A percentile compares a stretch with the other conserved stretches of the same genome.
Conservation (phyloP, 2,329 filamentous ascomycete genomes). For the Sarocladium oryzae region DNA sequence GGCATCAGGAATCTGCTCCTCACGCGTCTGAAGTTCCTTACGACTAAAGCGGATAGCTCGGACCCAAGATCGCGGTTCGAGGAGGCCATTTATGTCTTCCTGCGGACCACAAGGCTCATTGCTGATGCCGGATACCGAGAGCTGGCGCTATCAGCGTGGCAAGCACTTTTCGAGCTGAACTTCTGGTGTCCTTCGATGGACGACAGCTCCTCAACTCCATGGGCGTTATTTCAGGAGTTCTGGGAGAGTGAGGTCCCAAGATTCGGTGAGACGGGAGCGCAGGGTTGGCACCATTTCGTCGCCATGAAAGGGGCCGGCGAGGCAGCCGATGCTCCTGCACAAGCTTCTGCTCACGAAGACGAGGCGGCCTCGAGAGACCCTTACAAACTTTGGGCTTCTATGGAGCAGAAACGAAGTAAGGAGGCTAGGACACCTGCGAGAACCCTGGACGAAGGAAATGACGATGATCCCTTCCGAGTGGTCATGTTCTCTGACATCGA, state of each 20-base stretch:
- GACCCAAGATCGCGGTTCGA: not conserved
- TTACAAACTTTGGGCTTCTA: conserved; percentile 43
- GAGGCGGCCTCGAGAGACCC: conserved; percentile 30
- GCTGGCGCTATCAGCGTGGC: conserved; percentile 73
- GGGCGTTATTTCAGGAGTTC: conserved; percentile 57
- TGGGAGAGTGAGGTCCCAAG: conserved; percentile 82
- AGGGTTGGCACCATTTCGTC: conserved; percentile 61
- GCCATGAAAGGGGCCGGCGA: conserved; percentile 29
- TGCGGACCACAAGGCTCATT: conserved; percentile 68
- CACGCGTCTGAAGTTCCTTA: conserved; percentile 35
- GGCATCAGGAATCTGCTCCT: conserved; percentile 53
- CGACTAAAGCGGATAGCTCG: conserved; percentile 8
- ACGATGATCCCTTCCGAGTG: conserved; percentile 77
- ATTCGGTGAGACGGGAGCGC: conserved; percentile 65
- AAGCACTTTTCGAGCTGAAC: conserved; percentile 68
- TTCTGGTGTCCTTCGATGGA: conserved; percentile 49
- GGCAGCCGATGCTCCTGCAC: conserved; percentile 29
- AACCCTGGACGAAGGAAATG: conserved; percentile 65
- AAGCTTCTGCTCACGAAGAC: conserved; percentile 4
- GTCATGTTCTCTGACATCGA: conserved; percentile 74
- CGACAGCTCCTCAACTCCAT: conserved; percentile 16
- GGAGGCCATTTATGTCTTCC: conserved; percentile 58
- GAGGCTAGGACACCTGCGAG: conserved; percentile 59
- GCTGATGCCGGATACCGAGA: conserved; percentile 74
- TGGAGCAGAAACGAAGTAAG: conserved; percentile 46